Conservation (phyloP, 345 rosid species). For the Trapa bicornis region DNA sequence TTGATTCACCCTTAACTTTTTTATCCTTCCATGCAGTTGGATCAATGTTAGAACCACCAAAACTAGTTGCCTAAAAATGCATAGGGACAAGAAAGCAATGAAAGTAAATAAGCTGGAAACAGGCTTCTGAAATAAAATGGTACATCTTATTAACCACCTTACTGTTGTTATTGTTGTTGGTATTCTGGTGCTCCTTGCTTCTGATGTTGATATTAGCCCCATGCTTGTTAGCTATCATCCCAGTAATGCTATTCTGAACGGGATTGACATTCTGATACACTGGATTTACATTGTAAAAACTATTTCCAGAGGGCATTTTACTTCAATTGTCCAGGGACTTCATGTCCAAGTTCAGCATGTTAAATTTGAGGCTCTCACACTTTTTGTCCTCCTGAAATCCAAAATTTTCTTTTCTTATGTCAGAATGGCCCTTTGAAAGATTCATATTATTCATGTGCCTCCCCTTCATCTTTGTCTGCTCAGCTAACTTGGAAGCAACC, state of each 20-base stretch:
- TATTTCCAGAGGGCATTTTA: conserved; percentile 43
- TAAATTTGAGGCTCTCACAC: conserved; percentile 57
- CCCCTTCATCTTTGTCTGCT: conserved; percentile 67
- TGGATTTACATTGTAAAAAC: conserved; percentile 48
- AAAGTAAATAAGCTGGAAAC: neutral
- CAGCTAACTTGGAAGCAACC: conserved; percentile 83
- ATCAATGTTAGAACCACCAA: conserved; percentile 96
- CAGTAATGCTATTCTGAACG: conserved; percentile 26
- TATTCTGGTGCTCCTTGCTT: conserved; percentile 35
- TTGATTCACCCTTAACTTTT: conserved; percentile 93
- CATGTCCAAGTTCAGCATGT: conserved; percentile 68
- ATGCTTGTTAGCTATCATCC: conserved; percentile 47
- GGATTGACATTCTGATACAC: neutral
- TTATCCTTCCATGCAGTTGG: conserved; percentile 99
- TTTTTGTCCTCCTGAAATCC: conserved; percentile 74
- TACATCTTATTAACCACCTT: conserved; percentile 19
- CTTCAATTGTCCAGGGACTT: conserved; percentile 38
- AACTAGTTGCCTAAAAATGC: conserved; percentile 58
- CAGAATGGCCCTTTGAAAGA: conserved; percentile 38
- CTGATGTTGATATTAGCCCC: conserved; percentile 35
- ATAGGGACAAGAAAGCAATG: conserved; percentile 3
- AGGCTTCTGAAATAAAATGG: neutral
- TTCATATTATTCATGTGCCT: conserved; percentile 85
- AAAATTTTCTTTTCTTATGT: conserved; percentile 45
- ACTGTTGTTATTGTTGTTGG: conserved; percentile 27